Percentiles rank a stretch among this genome's conserved stretches.
Conservation (phyloP, 495 filamentous ascomycete species). For the Penicillium chermesinum region DNA sequence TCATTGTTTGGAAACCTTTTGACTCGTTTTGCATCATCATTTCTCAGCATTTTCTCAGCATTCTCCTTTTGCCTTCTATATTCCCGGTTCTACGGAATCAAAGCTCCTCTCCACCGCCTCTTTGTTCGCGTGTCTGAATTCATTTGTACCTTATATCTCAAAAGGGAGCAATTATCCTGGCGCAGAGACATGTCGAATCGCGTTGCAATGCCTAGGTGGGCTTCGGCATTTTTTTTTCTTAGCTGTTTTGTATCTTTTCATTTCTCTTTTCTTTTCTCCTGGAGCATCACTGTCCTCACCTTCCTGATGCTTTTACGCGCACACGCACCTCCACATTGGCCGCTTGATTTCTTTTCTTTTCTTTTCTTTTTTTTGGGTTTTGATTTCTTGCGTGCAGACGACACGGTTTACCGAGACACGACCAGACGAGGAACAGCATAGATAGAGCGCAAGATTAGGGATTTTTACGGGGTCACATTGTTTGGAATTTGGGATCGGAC, state of each 20-base stretch:
- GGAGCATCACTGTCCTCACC: background rate
- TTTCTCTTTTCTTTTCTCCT: conserved; percentile 4
- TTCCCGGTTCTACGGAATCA: background rate
- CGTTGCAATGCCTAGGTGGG: conserved; percentile 7
- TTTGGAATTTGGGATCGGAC: conserved; percentile 20
- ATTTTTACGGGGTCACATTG: conserved; percentile 20
- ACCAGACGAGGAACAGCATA: conserved; percentile 30
- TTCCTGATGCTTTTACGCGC: conserved; percentile 1
- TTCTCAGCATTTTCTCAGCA: background rate
- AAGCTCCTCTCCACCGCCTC: conserved; percentile 5
- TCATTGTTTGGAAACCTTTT: conserved; percentile 19
- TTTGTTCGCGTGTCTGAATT: conserved; percentile 20
- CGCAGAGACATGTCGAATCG: conserved; percentile 32
- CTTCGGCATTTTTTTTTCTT: conserved; percentile 12
- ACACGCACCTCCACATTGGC: background rate
- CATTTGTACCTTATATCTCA: conserved; percentile 26
- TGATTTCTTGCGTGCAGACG: conserved; percentile 21
- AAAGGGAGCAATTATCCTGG: conserved; percentile 24
- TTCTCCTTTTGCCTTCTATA: too few species aligned
- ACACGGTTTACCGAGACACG: conserved; percentile 31
- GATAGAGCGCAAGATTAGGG: conserved; percentile 26
- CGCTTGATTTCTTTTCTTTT: conserved; percentile 16
- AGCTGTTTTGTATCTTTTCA: conserved; percentile 14
- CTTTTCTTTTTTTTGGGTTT: too few species aligned
- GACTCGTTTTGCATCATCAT: background rate